Evolutionary conservation across 495 filamentous ascomycete genomes (phyloP).

Genomic region (Chaetomium tenue): DNA sequence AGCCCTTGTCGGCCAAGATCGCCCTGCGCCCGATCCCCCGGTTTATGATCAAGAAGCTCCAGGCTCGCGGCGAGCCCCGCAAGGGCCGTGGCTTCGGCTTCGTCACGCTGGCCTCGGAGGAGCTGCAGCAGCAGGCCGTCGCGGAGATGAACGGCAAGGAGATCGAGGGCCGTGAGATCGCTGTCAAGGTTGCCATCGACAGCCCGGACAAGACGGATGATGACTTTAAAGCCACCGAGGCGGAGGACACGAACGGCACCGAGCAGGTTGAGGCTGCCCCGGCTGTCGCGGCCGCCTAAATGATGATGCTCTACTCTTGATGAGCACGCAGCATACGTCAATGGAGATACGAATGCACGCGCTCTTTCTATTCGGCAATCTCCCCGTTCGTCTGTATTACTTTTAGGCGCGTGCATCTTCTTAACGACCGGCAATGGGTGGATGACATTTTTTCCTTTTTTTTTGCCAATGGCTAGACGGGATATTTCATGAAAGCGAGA

Average conservation of each 20-base stretch:
- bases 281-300: conserved; percentile 28
- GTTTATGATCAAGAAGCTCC: conserved; percentile 99
- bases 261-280: conserved; percentile 39
- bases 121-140: conserved; percentile 94
- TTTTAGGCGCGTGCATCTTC: conserved; percentile 35
- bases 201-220: conserved; percentile 98
- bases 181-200: conserved; percentile 99
- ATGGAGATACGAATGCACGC: conserved; percentile 30
- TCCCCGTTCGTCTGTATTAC: conserved; percentile 39
- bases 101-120: conserved; percentile 91
- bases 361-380: conserved; percentile 33
- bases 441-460: conserved; percentile 29
- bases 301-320: conserved; percentile 26
- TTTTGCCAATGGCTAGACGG: conserved; percentile 32
- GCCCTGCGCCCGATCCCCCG: conserved; percentile 96
- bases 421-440: conserved; percentile 39
- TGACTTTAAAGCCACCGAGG: conserved; percentile 57
- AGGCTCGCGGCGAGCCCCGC: conserved; percentile 93
- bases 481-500: conserved; percentile 32
- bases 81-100: conserved; percentile 99
- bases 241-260: conserved; percentile 42
- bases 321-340: conserved; percentile 30
- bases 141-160: conserved; percentile 98
- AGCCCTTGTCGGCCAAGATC: conserved; percentile 92
- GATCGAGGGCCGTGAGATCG: conserved; percentile 96